Evolutionary conservation across 2,329 filamentous ascomycete genomes (phyloP), one percentile per base, ranked within the genome.

Genomic region (Xylaria hypoxylon): DNA sequence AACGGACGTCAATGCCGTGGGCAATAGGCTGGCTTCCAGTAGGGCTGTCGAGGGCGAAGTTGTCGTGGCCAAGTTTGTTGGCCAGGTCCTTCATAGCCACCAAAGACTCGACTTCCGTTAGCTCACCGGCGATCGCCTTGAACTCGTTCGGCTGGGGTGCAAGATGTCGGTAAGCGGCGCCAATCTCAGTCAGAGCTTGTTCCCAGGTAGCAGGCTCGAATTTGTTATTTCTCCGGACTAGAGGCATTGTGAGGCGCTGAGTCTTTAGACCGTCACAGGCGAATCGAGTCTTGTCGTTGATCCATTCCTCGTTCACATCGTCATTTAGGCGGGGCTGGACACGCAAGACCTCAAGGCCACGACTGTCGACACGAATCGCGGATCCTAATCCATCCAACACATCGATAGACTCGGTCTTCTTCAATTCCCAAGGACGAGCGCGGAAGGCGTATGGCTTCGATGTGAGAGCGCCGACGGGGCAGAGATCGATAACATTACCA

Each of bases 281-380:
- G 79, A 98, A 99, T 71, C 96, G 90, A 45, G 93, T 90, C 87
- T 98, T 99, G 85, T 99, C 96, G 81, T 98, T 96, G 80, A 99
- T 98, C 96, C 96, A 99, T 81, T 99, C 96, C 84, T 99, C 96
- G 80, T 99, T 99, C 75, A 99, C 89, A 75, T 98, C 94, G 78
- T 99, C 96, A 79, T 99, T 99, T 68, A 99, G 86, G 75, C 96
- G 89, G 66, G 96, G 96, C 17, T 97, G 79, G 67, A 99, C 87
- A 74, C 96, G 91, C 94, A 99, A 97, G 58, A 99, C 95, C 82
- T 98, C 94, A 71, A 97, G 85, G 66, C 96, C 96, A 76, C 96
- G 90, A 64, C 94, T 91, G 81, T 99, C 96, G 50, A 98, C 90
- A 50, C 96, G 90, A 75, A 99, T 96, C 79, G 96, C 97, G 65